phyloP scores from a whole-genome alignment of 1,284 basidiomycete genomes.

The Taiwanofungus camphoratus region DNA sequence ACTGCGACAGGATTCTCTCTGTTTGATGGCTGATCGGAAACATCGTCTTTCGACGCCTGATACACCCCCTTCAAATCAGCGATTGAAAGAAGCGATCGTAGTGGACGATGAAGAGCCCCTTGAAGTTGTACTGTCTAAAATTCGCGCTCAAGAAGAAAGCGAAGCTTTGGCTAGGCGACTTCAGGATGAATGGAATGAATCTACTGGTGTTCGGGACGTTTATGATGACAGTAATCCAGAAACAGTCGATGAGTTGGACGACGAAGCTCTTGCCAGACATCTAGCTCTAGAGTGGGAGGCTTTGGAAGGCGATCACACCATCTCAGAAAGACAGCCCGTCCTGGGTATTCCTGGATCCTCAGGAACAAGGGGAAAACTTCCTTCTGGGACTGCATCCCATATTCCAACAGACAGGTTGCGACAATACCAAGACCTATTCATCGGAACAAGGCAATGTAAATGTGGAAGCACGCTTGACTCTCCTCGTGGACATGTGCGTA shows the following conservation, averaged over 20 bases:
- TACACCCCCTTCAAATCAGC: constrained; percentile 13
- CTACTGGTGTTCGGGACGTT: constrained; percentile 3
- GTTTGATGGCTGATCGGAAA: constrained; percentile 18
- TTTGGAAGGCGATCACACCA: constrained; percentile 11
- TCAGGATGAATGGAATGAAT: constrained; percentile 27
- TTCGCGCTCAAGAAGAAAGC: constrained; percentile 38
- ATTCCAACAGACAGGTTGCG: constrained; percentile 7
- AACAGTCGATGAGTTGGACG: constrained; percentile 21
- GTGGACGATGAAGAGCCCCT: constrained; percentile 33
- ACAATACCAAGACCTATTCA: constrained; percentile 13
- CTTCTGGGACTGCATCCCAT: background rate
- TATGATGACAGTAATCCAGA: constrained; percentile 3
- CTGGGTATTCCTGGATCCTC: too few relatives aligned
- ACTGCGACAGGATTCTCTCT: too few relatives aligned
- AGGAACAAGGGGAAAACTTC: constrained; percentile 7
- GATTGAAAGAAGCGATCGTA: constrained; percentile 7
- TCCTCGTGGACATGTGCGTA: constrained; percentile 17
- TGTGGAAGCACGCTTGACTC: constrained; percentile 13
- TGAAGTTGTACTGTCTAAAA: constrained; percentile 34
- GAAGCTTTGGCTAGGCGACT: constrained; percentile 34
- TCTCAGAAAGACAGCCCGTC: background rate
- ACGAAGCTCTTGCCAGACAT: constrained; percentile 34
- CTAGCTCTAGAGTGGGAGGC: constrained; percentile 35
- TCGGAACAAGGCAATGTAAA: constrained; percentile 10
- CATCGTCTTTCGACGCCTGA: constrained; percentile 11